Percentiles rank a stretch among this genome's conserved stretches.
These are phyloP conservation scores for Myriosclerotinia curreyana DNA, from an alignment of 2,329 filamentous ascomycete genomes.

Conservation along the genomic window DNA sequence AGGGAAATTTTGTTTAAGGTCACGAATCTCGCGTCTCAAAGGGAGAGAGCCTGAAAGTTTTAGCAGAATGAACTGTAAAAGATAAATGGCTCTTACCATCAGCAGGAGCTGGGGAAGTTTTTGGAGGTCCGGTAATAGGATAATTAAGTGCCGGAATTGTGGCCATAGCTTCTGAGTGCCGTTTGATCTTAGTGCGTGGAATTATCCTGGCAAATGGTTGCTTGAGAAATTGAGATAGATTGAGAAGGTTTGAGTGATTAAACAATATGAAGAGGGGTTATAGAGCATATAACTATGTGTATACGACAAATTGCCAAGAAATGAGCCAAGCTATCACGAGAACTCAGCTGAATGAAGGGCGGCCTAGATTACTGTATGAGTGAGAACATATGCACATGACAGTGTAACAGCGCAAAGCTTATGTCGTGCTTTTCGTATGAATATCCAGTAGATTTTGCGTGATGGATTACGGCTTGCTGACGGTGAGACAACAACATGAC, in stretches of 20 bases:
- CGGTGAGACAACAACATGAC: conserved; percentile 8
- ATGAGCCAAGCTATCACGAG: conserved; percentile 11
- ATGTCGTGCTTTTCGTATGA: conserved; percentile 6
- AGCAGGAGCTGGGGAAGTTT: conserved; percentile 24
- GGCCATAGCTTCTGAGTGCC: background rate
- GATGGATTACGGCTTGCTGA: conserved; percentile 6
- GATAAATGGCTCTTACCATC: conserved; percentile 24
- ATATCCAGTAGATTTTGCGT: background rate
- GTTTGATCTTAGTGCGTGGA: background rate
- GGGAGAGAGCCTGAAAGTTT: conserved; percentile 34
- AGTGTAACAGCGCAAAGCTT: background rate
- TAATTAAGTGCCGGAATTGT: conserved; percentile 28
- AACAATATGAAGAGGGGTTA: background rate
- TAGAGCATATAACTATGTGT: background rate
- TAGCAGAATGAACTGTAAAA: conserved; percentile 4
- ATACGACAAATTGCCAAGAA: background rate
- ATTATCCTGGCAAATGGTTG: background rate
- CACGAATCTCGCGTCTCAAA: conserved; percentile 63
- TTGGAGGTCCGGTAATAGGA: conserved; percentile 29
- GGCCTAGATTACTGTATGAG: background rate
- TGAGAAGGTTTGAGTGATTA: conserved; percentile 20
- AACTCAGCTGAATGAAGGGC: conserved; percentile 7
- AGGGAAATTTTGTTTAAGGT: conserved; percentile 56
- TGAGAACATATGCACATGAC: conserved; percentile 4
- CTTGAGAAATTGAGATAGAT: background rate